A percentile compares a stretch with the other conserved stretches of the same genome.
Conservation (phyloP, 2,329 filamentous ascomycete genomes). For the Clarireedia homoeocarpa region DNA sequence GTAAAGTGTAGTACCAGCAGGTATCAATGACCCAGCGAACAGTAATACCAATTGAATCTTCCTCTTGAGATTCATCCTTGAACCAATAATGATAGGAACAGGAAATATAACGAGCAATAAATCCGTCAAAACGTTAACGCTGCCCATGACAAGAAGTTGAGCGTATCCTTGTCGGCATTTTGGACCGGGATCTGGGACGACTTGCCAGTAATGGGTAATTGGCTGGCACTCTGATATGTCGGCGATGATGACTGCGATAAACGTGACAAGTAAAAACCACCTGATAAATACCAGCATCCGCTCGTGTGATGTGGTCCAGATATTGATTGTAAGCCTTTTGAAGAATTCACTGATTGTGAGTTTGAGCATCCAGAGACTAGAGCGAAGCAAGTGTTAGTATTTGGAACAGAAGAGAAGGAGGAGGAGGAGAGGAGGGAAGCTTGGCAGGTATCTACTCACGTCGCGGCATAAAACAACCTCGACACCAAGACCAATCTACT, state of each 20-base stretch:
- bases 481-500: slow-evolving; percentile 75
- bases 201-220: slow-evolving; percentile 69
- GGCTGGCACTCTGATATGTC: slow-evolving; percentile 78
- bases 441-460: slow-evolving; percentile 47
- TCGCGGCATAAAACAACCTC: slow-evolving; percentile 80
- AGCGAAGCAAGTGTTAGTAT: not conserved
- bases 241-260: slow-evolving; percentile 71
- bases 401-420: not conserved
- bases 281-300: slow-evolving; percentile 64
- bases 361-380: slow-evolving; percentile 86
- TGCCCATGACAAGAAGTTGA: slow-evolving; percentile 85
- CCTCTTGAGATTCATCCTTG: slow-evolving; percentile 66
- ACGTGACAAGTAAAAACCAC: slow-evolving; percentile 68
- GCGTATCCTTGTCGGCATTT: slow-evolving; percentile 80
- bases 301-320: slow-evolving; percentile 74
- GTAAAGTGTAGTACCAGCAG: slow-evolving; percentile 73
- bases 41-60: slow-evolving; percentile 73
- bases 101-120: slow-evolving; percentile 81
- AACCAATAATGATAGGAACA: slow-evolving; percentile 76
- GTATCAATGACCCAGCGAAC: slow-evolving; percentile 75
- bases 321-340: slow-evolving; percentile 71
- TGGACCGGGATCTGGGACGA: slow-evolving; percentile 76
- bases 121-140: slow-evolving; percentile 82
- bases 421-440: too few relatives aligned
- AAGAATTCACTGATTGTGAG: slow-evolving; percentile 87